phyloP scores from a whole-genome alignment of 2,329 filamentous ascomycete genomes.

The Penicillium sp. region DNA sequence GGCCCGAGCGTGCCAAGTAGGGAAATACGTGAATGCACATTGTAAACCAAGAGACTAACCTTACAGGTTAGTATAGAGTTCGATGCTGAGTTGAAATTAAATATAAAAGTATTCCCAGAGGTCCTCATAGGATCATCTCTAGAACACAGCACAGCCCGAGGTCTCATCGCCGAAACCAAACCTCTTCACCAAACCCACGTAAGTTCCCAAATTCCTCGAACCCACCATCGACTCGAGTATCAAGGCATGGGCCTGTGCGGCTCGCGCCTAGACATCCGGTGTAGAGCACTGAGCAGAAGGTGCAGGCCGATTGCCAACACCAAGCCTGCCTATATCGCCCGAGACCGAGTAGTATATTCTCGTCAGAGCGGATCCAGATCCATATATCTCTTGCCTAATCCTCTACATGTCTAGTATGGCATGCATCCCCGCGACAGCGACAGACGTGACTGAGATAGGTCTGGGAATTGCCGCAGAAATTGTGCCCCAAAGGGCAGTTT shows the following conservation, averaged over 20 bases:
- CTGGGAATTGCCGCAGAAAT: conserved; percentile 33
- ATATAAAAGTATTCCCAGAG: too few species aligned
- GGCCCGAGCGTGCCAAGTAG: neutral
- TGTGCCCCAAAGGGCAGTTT: conserved; percentile 45
- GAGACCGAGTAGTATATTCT: conserved; percentile 49
- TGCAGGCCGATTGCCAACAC: conserved; percentile 40
- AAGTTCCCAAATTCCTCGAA: conserved; percentile 19
- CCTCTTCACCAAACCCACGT: conserved; percentile 30
- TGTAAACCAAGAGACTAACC: neutral
- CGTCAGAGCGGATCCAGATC: conserved; percentile 50
- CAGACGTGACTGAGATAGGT: conserved; percentile 37
- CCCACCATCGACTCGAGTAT: conserved; percentile 25
- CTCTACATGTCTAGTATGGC: conserved; percentile 46
- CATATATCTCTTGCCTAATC: conserved; percentile 46
- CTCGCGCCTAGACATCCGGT: conserved; percentile 25
- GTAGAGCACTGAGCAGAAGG: conserved; percentile 43
- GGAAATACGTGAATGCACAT: neutral
- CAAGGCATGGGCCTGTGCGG: conserved; percentile 22
- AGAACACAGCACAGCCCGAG: conserved; percentile 13
- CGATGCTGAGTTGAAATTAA: neutral
- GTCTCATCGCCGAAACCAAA: conserved; percentile 15
- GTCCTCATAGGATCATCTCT: neutral
- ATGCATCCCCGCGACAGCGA: conserved; percentile 44
- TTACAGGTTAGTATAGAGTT: too few species aligned
- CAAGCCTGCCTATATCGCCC: conserved; percentile 33